Percentiles rank a stretch among this genome's conserved stretches.
Evolutionary conservation across 2,329 filamentous ascomycete species (phyloP).

Genomic region (Penicillium italicum): DNA sequence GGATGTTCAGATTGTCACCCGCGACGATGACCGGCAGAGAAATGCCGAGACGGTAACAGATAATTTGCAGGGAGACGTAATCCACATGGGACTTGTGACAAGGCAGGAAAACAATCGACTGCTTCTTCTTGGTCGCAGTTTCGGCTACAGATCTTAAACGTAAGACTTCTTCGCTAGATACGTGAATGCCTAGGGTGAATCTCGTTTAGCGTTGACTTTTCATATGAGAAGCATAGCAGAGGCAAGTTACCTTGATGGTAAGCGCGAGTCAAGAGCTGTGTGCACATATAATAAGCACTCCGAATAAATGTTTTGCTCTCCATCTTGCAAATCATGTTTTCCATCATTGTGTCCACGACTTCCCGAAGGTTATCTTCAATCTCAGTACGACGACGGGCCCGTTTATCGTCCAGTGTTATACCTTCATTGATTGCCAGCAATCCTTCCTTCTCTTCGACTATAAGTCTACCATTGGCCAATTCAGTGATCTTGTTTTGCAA

Average conservation of each 20-base stretch:
- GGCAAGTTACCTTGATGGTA: conserved; percentile 74
- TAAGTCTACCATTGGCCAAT: conserved; percentile 69
- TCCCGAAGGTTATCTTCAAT: conserved; percentile 72
- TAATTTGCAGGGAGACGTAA: conserved; percentile 90
- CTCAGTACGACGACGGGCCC: conserved; percentile 46
- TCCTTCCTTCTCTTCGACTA: conserved; percentile 73
- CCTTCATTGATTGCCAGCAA: conserved; percentile 50
- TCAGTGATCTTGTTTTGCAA: conserved; percentile 71
- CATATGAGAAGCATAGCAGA: background rate
- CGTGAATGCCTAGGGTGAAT: conserved; percentile 66
- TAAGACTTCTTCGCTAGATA: conserved; percentile 89
- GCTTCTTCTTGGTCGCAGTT: conserved; percentile 77
- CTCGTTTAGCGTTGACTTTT: background rate
- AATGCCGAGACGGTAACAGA: conserved; percentile 89
- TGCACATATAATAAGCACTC: conserved; percentile 82
- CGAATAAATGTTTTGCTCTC: conserved; percentile 91
- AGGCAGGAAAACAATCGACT: conserved; percentile 92
- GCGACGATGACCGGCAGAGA: conserved; percentile 88
- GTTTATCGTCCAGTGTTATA: conserved; percentile 27
- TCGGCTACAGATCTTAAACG: conserved; percentile 77
- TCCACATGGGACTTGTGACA: conserved; percentile 95
- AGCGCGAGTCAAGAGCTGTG: conserved; percentile 83
- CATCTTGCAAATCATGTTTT: conserved; percentile 99
- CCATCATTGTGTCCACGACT: conserved; percentile 80
- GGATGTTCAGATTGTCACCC: conserved; percentile 94